Percentiles rank a stretch among this genome's conserved stretches.
Evolutionary conservation across 1,284 basidiomycete species (phyloP).

Genomic region (Meripilus lineatus): DNA sequence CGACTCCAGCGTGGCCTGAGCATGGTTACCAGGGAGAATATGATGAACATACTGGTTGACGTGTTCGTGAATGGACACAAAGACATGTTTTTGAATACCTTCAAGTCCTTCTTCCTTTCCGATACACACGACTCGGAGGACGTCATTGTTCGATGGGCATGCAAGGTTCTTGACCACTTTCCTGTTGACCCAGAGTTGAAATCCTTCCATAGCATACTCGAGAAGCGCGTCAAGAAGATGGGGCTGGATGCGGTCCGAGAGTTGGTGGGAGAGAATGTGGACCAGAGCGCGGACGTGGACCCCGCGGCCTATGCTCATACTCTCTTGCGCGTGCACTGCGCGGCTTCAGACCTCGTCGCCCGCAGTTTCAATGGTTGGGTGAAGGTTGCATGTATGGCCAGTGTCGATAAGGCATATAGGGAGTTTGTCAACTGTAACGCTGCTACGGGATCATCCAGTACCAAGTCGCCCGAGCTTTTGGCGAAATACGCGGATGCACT

Average conservation of each 20-base stretch:
- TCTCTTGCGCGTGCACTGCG: conserved; percentile 85
- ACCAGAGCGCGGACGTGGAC: conserved; percentile 64
- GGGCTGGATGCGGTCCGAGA: conserved; percentile 85
- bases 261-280: conserved; percentile 66
- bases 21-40: conserved; percentile 79
- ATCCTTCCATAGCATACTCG: conserved; percentile 65
- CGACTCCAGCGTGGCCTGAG: conserved; percentile 95
- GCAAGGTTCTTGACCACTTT: conserved; percentile 85
- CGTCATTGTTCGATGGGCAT: conserved; percentile 90
- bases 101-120: conserved; percentile 74
- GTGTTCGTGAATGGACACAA: conserved; percentile 90
- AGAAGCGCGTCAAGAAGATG: conserved; percentile 89
- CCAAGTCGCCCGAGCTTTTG: conserved; percentile 93
- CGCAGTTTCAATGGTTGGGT: conserved; percentile 92
- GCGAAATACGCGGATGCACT: conserved; percentile 93
- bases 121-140: conserved; percentile 95
- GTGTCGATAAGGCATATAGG: conserved; percentile 93
- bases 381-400: conserved; percentile 82
- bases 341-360: conserved; percentile 88
- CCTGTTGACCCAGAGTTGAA: conserved; percentile 91
- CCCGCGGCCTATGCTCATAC: conserved; percentile 96
- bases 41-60: conserved; percentile 89
- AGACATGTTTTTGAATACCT: conserved; percentile 90
- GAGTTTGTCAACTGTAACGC: conserved; percentile 96
- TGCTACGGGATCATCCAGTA: conserved; percentile 77